phyloP scores from a whole-genome alignment of 768 basidiomycete genomes.

The Collybia sordida region DNA sequence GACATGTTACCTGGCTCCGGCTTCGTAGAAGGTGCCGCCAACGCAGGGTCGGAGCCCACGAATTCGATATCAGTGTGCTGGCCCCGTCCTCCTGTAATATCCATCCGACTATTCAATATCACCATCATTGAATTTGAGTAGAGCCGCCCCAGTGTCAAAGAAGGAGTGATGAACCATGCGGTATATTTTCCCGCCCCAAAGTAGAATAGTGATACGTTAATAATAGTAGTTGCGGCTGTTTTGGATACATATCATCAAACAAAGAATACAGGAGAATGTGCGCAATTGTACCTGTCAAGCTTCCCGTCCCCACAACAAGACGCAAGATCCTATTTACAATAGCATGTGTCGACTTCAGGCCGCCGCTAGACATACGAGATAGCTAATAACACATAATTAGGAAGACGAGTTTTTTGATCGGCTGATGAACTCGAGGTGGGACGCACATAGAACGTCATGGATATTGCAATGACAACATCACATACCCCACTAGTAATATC shows the following conservation, averaged over 20 bases:
- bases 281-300: neutral
- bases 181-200: neutral
- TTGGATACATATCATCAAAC: neutral
- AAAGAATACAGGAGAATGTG: neutral
- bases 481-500: conserved; percentile 16
- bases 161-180: neutral
- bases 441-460: conserved; percentile 1
- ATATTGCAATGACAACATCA: neutral
- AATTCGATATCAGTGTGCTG: too few relatives aligned
- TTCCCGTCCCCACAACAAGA: neutral
- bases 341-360: neutral
- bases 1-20: too few relatives aligned
- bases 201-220: neutral
- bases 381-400: too few relatives aligned
- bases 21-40: too few relatives aligned
- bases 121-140: conserved; percentile 4
- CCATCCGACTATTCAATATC: neutral
- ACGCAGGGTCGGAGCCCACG: too few relatives aligned
- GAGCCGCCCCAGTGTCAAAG: neutral
- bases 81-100: neutral
- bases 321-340: neutral
- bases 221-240: neutral
- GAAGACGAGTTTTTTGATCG: neutral
- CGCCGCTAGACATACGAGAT: neutral
- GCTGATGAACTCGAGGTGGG: neutral